Conservation (phyloP, 1,284 basidiomycete species). For the Butyriboletus appendiculatus region DNA sequence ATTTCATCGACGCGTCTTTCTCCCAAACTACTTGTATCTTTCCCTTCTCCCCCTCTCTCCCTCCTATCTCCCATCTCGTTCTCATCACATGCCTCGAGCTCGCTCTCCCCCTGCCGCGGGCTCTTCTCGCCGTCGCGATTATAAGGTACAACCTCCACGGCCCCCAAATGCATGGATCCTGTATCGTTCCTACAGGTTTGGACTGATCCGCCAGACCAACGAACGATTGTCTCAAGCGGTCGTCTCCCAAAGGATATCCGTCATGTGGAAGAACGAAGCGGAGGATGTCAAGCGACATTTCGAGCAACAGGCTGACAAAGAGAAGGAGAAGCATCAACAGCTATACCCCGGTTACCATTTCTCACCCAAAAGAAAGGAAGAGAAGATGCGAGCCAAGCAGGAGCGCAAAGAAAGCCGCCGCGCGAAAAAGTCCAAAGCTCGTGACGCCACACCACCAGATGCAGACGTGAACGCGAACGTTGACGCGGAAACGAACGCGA, state of each 20-base stretch:
- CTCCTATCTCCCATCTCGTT: constrained; percentile 1
- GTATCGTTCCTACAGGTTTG: constrained; percentile 75
- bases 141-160: constrained; percentile 51
- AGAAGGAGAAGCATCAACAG: constrained; percentile 65
- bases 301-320: constrained; percentile 67
- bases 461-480: background rate
- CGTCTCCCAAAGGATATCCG: constrained; percentile 70
- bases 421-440: constrained; percentile 30
- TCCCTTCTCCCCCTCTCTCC: constrained; percentile 9
- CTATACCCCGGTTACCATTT: constrained; percentile 76
- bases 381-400: constrained; percentile 52
- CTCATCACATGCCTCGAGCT: constrained; percentile 21
- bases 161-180: constrained; percentile 93
- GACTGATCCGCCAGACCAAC: constrained; percentile 37
- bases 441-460: constrained; percentile 8
- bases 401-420: constrained; percentile 42
- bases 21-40: constrained; percentile 19
- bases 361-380: constrained; percentile 66
- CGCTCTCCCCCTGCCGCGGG: background rate
- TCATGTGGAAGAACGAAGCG: constrained; percentile 68
- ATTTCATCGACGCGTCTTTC: constrained; percentile 29
- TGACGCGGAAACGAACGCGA: background rate
- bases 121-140: constrained; percentile 16
- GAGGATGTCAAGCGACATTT: constrained; percentile 57
- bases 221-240: constrained; percentile 63